These are phyloP conservation scores for Datura wrightii DNA, from an alignment of 257 asterid genomes.

Conservation along the genomic window DNA sequence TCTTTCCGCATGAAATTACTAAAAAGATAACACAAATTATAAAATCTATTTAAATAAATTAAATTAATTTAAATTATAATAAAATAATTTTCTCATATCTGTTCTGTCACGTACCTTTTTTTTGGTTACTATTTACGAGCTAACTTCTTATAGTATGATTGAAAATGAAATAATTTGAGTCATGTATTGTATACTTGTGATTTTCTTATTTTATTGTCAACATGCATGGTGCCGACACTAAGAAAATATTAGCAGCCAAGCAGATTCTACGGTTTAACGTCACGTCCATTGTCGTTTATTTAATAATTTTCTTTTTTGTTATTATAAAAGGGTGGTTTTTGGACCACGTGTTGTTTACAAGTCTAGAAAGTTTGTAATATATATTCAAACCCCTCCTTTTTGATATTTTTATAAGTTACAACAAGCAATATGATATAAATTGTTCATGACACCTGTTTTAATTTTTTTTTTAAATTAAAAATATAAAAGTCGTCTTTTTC, in stretches of 20 bases:
- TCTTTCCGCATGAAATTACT: no score
- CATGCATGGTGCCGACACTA: slow-evolving; percentile 2
- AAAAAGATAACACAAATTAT: no score
- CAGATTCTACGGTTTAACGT: background rate
- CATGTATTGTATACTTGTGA: background rate
- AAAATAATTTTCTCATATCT: background rate
- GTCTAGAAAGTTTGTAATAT: no score
- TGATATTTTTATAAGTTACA: no score
- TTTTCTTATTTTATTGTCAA: background rate
- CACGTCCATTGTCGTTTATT: slow-evolving; percentile 4
- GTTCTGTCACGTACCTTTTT: background rate
- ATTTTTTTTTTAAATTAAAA: no score
- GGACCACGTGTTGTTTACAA: slow-evolving; percentile 3
- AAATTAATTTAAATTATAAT: background rate
- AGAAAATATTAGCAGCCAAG: background rate
- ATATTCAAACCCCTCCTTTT: background rate
- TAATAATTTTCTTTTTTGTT: background rate
- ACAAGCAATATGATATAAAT: background rate
- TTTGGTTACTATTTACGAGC: background rate
- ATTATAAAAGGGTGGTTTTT: background rate
- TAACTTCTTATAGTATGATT: background rate
- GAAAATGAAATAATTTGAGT: background rate
- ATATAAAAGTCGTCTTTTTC: background rate
- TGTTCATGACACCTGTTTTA: no score
- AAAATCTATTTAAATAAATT: no score